Evolutionary conservation across 1,284 basidiomycete species (phyloP).

Genomic region (Ustilago loliicola): DNA sequence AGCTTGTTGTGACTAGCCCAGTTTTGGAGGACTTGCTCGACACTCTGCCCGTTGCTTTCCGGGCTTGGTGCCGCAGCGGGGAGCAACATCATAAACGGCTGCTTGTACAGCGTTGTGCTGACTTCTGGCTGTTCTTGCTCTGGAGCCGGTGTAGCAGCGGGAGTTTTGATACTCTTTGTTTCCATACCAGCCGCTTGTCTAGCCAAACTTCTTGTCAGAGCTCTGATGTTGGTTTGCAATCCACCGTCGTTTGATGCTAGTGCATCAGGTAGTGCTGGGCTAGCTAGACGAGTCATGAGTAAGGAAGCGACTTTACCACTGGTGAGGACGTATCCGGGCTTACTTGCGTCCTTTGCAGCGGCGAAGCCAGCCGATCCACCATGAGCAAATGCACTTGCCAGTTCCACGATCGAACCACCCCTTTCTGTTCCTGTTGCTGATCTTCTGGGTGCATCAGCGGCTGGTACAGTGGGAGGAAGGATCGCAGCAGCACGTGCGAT

Average conservation of each 20-base stretch:
- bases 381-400: constrained; percentile 85
- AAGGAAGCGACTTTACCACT: constrained; percentile 58
- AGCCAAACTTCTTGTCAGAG: constrained; percentile 82
- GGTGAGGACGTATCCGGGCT: constrained; percentile 48
- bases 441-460: constrained; percentile 42
- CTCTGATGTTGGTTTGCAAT: constrained; percentile 73
- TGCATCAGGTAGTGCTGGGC: constrained; percentile 27
- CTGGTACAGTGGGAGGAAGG: constrained; percentile 74
- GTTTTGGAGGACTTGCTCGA: constrained; percentile 75
- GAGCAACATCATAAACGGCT: constrained; percentile 82
- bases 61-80: constrained; percentile 46
- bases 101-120: constrained; percentile 79
- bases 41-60: constrained; percentile 76
- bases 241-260: not conserved
- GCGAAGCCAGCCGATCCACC: constrained; percentile 72
- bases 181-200: constrained; percentile 89
- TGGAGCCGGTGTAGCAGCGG: constrained; percentile 9
- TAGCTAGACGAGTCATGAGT: constrained; percentile 44
- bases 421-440: constrained; percentile 18
- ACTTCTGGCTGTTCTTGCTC: constrained; percentile 73
- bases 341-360: constrained; percentile 73
- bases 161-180: constrained; percentile 76
- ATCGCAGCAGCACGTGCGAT: constrained; percentile 81
- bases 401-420: constrained; percentile 53
- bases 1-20: constrained; percentile 79